phyloP scores from a whole-genome alignment of 345 rosid genomes.

The Iberis pinnata region DNA sequence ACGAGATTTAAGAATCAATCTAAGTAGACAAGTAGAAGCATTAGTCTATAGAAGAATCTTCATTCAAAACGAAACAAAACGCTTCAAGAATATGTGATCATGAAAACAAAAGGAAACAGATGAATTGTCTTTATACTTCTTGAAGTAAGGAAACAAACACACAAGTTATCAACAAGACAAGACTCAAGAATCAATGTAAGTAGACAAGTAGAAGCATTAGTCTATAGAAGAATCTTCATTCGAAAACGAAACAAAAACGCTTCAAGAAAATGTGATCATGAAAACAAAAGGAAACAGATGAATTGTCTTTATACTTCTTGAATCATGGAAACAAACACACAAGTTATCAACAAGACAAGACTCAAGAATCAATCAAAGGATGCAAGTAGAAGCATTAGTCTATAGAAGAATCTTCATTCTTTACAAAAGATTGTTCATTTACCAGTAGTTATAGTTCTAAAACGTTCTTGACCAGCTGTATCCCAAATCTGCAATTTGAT shows the following conservation, averaged over 20 bases:
- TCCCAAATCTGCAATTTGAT: slow-evolving; percentile 84
- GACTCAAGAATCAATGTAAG: background rate
- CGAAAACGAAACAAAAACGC: too few species aligned
- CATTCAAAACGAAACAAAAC: too few species aligned
- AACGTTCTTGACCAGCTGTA: slow-evolving; percentile 86
- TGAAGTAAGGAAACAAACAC: background rate
- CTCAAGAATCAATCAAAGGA: background rate
- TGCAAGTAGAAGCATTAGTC: too few species aligned
- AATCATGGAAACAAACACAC: background rate
- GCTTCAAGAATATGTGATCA: too few species aligned
- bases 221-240: too few species aligned
- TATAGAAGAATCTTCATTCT: too few species aligned
- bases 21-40: too few species aligned
- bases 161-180: background rate
- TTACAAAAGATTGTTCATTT: too few species aligned
- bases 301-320: background rate
- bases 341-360: slow-evolving; percentile 2
- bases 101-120: background rate
- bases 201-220: too few species aligned
- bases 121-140: background rate
- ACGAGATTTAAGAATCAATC: too few species aligned
- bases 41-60: too few species aligned
- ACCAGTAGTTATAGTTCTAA: slow-evolving; percentile 82
- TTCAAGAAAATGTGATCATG: too few species aligned
- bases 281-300: background rate